These are phyloP conservation scores for Camelina laxa DNA, from an alignment of 345 rosid genomes.

Conservation along the genomic window DNA sequence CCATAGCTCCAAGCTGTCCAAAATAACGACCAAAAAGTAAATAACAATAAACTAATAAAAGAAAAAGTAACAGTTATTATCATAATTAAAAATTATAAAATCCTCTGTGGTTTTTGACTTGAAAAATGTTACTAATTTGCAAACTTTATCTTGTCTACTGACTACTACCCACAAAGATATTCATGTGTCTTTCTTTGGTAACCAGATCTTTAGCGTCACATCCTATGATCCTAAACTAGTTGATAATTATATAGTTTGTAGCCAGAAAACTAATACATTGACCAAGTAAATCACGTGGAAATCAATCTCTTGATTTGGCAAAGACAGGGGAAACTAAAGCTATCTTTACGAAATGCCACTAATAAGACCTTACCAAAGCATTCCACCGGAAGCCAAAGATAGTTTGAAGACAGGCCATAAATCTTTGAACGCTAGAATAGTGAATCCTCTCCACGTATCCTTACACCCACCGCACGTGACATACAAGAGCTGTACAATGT, in stretches of 20 bases:
- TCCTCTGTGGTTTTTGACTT: slow-evolving; percentile 8
- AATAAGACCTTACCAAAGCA: slow-evolving; percentile 62
- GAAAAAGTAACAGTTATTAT: background rate
- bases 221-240: background rate
- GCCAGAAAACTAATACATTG: background rate
- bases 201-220: too few species aligned
- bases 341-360: background rate
- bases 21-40: background rate
- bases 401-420: slow-evolving; percentile 69
- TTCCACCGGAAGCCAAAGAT: slow-evolving; percentile 72
- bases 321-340: background rate
- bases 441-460: slow-evolving; percentile 79
- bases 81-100: background rate
- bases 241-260: too few species aligned
- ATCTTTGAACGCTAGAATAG: slow-evolving; percentile 65
- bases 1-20: slow-evolving; percentile 78
- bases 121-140: background rate
- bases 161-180: too few species aligned
- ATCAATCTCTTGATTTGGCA: background rate
- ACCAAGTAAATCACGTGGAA: slow-evolving; percentile 2
- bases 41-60: too few species aligned
- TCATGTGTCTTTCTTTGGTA: too few species aligned
- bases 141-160: background rate
- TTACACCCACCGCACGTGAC: slow-evolving; percentile 66
- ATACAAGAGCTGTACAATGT: slow-evolving; percentile 66